Evolutionary conservation across 2,329 filamentous ascomycete species (phyloP), one percentile per base, ranked within the genome.

Genomic region (Neonectria neomacrospora): DNA sequence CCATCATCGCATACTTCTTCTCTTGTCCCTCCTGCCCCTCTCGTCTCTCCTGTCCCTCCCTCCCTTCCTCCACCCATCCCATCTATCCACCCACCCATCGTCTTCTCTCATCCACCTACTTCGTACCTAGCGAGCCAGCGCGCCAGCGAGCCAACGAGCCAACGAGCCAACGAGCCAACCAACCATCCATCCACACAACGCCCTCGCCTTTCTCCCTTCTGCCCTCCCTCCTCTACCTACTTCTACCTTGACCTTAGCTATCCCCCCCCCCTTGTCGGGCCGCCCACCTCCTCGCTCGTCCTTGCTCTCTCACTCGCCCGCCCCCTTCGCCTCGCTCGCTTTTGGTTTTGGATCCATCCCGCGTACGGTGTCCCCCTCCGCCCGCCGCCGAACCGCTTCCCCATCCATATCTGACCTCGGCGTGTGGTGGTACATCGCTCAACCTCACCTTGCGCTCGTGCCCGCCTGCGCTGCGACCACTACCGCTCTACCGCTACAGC

Each of bases 11-110:
- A 58, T 58, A 48, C 61, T 47, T 50, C 58, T 58, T 58, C 50
- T 61, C 57, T 55, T 64, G 53, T 62, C 51, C 55, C 42, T 50
- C 56, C 61, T 60, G 59, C 58, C 53, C 48, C 63, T 50, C 32
- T 51, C 51, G 41, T 52, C 42, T 37, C 52, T 51, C 32, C 18
- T 44, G 14, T 32, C 34, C 48, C 50, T 41, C 51, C 48, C 53
- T 52, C 28, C 53, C 57, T 59, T 61, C 62, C 61, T 48, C 61
- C 64, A 47, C 45, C 57, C 56, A 66, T 59, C 44, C 44, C 47
- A 53, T 52, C 52, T 42, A 41, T 55, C 57, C 47, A 53, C 52
- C 45, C 52, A 51, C 56, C 59, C 54, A 23, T 64, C 58, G 37
- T 20, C 48, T 53, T 39, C 30, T 28, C 37, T 65, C 59, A 63